Base-by-base conservation (phyloP, 768 basidiomycete species). In the Lyophyllum atratum region DNA sequence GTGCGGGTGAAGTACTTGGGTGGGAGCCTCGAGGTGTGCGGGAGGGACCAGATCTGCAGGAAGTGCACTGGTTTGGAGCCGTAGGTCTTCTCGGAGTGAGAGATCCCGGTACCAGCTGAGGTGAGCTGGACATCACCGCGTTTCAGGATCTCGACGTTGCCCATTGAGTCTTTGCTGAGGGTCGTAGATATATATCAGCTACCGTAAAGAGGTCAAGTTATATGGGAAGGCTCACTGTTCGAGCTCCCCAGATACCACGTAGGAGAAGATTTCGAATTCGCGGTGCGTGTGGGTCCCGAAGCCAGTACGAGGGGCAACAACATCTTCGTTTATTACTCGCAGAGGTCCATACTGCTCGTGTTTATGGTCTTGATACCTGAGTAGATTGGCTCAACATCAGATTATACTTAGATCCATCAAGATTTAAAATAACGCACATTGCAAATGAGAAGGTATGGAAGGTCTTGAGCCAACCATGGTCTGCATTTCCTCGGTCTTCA, bases 51-150 rank as follows among this genome's bases (percentile, higher is more conserved):
- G 59, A 82, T 82, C 59, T 83, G 81, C 19, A 82, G 74, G 70
- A 82, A 82, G 59, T 82, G 82, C 4, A 79, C 80, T 49, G 71
- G 72, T 37, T 69, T 69, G 33, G 65, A 46, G 19, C 80, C 79
- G 54, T 80, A 65, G 1, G 77, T 71, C 44, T 80, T 80, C 67
- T 84, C 81, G 28, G 87, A 88, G 71, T 98, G 95, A 0, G 85
- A 80, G 65, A 98, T 96, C 3, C 96, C 96, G 0, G 89, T 95
- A 10, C 95, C 95, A 0, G 95, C 86, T 1, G 90, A 93, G 2
- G 95, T 95, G 75, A 97, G 84, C 70, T 98, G 95, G 29, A 98
- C 64, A 64, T 93, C 90, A 1, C 96, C 96, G 15, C 93, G 85
- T 68, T 87, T 86, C 68, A 98, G 83, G 56, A 95, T 79, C 70